Evolutionary conservation across 495 filamentous ascomycete genomes (phyloP).

Genomic region (Penicillium salamii): DNA sequence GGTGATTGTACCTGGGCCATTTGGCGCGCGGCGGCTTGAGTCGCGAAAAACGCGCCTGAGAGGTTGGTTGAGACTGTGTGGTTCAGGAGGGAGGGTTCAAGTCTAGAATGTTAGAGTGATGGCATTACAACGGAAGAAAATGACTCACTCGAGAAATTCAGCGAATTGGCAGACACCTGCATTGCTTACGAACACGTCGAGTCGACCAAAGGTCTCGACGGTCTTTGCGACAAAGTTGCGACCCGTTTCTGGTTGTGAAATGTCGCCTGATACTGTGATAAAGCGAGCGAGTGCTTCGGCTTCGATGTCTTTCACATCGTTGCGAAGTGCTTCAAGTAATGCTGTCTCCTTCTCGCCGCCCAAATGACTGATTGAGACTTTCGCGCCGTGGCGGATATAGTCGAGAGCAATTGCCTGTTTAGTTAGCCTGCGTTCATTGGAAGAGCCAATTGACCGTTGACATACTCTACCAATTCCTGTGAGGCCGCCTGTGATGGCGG

Average conservation of each 20-base stretch:
- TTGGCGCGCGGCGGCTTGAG: constrained; percentile 77
- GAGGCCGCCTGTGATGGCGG: constrained; percentile 72
- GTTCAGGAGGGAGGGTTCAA: constrained; percentile 58
- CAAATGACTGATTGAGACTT: constrained; percentile 70
- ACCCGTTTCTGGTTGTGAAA: constrained; percentile 63
- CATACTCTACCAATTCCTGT: constrained; percentile 68
- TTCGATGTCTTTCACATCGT: constrained; percentile 48
- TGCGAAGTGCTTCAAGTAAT: constrained; percentile 52
- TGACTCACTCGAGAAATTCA: constrained; percentile 66
- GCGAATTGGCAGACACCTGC: constrained; percentile 83
- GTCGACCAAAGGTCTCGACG: constrained; percentile 53
- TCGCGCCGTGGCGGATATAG: constrained; percentile 67
- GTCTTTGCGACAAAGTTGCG: constrained; percentile 53
- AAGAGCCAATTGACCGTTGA: not conserved
- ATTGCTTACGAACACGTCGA: constrained; percentile 86
- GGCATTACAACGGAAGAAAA: not conserved
- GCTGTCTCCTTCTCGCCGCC: constrained; percentile 50
- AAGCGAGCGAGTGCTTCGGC: constrained; percentile 43
- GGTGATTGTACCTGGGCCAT: constrained; percentile 62
- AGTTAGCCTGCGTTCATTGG: not conserved
- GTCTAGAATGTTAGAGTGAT: constrained; percentile 25
- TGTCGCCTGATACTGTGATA: constrained; percentile 62
- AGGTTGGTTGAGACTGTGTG: constrained; percentile 75
- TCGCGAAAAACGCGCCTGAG: constrained; percentile 79
- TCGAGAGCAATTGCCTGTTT: constrained; percentile 62